A percentile compares a stretch with the other conserved stretches of the same genome.
These are phyloP conservation scores for Phaeotremella fagi DNA, from an alignment of 768 basidiomycete genomes.

Conservation along the genomic window DNA sequence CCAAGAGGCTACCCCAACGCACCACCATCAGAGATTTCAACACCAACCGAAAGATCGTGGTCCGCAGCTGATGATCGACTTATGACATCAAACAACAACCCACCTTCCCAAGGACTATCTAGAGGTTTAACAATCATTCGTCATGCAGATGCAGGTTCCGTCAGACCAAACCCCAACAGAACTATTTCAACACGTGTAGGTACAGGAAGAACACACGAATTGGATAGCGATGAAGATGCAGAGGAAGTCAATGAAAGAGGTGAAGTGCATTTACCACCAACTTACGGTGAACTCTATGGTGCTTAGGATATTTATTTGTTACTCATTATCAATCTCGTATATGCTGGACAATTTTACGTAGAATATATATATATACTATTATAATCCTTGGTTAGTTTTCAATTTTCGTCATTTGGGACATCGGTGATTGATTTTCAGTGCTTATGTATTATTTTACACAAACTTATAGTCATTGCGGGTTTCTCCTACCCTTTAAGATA, in stretches of 20 bases:
- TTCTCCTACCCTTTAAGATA: too few relatives aligned
- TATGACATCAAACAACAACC: background rate
- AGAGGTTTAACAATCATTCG: conserved; percentile 15
- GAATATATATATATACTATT: too few relatives aligned
- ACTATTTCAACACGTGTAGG: background rate
- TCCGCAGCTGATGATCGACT: conserved; percentile 11
- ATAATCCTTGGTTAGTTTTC: too few relatives aligned
- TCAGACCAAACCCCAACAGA: background rate
- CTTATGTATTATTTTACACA: too few relatives aligned
- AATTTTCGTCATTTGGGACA: too few relatives aligned
- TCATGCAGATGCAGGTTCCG: conserved; percentile 11
- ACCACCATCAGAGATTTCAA: background rate
- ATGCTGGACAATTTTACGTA: too few relatives aligned
- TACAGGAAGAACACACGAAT: too few relatives aligned
- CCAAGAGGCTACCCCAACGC: background rate
- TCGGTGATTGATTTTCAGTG: too few relatives aligned
- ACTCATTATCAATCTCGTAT: too few relatives aligned
- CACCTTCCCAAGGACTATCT: background rate
- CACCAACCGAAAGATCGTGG: conserved; percentile 10
- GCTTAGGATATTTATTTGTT: too few relatives aligned
- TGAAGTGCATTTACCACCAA: conserved; percentile 10
- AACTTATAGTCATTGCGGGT: too few relatives aligned
- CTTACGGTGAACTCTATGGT: conserved; percentile 16
- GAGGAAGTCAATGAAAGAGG: background rate
- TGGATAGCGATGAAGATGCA: background rate